Percentiles rank a stretch among this genome's conserved stretches.
phyloP scores from a whole-genome alignment of 805 yeast species.

The Starmerella khaoyaiensis region DNA sequence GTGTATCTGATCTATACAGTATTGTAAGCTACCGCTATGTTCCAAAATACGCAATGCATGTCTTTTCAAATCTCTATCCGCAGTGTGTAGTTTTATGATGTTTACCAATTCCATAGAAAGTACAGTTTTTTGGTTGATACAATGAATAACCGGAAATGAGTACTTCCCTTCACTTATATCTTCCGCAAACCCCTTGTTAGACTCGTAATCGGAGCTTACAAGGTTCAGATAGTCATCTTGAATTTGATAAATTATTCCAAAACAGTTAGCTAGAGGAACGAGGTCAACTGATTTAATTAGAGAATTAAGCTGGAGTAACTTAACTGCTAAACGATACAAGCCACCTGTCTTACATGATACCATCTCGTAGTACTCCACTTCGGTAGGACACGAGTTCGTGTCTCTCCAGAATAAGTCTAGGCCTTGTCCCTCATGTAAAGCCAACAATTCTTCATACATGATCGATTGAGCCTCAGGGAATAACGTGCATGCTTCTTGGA shows the following conservation, averaged over 20 bases:
- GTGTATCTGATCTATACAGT: no score
- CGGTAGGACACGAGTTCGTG: slow-evolving; percentile 41
- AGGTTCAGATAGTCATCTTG: slow-evolving; percentile 74
- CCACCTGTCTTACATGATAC: slow-evolving; percentile 87
- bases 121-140: slow-evolving; percentile 30
- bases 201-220: slow-evolving; percentile 36
- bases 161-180: slow-evolving; percentile 84
- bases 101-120: slow-evolving; percentile 25
- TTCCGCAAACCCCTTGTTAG: slow-evolving; percentile 67
- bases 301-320: slow-evolving; percentile 40
- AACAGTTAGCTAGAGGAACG: slow-evolving; percentile 51
- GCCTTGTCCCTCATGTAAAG: slow-evolving; percentile 83
- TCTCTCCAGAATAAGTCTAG: slow-evolving; percentile 85
- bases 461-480: slow-evolving; percentile 30
- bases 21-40: slow-evolving; percentile 32
- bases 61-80: slow-evolving; percentile 37
- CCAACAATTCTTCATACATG: slow-evolving; percentile 59
- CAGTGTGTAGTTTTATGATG: slow-evolving; percentile 42
- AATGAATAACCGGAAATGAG: slow-evolving; percentile 73
- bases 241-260: slow-evolving; percentile 79
- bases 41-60: slow-evolving; percentile 39
- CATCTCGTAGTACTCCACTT: slow-evolving; percentile 59
- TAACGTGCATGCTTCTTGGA: slow-evolving; percentile 36
- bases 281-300: slow-evolving; percentile 24
- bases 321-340: slow-evolving; percentile 58